Evolutionary conservation across 2,329 filamentous ascomycete species (phyloP), one percentile per base, ranked within the genome.

Genomic region (Juglanconis oblonga): DNA sequence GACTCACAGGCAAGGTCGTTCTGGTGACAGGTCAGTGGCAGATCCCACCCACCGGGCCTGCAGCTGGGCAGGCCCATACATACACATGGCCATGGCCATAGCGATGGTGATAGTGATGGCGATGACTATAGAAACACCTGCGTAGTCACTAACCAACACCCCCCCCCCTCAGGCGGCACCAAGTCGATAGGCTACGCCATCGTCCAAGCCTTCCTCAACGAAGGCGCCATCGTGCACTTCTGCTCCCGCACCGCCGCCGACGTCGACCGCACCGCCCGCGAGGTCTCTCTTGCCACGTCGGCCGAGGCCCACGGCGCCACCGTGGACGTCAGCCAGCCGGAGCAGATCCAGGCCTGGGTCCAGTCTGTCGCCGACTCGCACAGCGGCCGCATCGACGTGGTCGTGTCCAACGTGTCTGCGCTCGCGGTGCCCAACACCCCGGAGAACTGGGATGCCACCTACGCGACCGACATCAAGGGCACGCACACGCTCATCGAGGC

Each of bases 381-480:
- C 53, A 57, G 51, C 36, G 58, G 61, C 50, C 56, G 51, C 24
- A 54, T 67, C 45, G 65, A 67, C 48, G 62, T 65, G 40, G 55
- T 67, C 14, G 62, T 67, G 10, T 62, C 65, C 48, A 67, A 64
- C 55, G 62, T 62, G 8, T 72, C 71, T 17, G 67, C 68, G 14
- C 65, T 74, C 9, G 63, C 64, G 14, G 68, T 71, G 31, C 49
- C 65, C 31, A 65, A 74, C 64, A 67, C 65, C 14, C 33, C 58
- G 3, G 62, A 62, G 13, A 64, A 58, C 45, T 71, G 68, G 69
- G 59, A 68, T 6, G 60, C 61, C 9, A 66, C 67, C 2, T 75
- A 71, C 65, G 57, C 68, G 47, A 70, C 70, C 13, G 73, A 76
- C 63, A 65, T 75, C 56, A 67, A 72, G 62, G 71, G 71, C 42